phyloP scores from a whole-genome alignment of 345 rosid genomes.

The Passiflora organensis region DNA sequence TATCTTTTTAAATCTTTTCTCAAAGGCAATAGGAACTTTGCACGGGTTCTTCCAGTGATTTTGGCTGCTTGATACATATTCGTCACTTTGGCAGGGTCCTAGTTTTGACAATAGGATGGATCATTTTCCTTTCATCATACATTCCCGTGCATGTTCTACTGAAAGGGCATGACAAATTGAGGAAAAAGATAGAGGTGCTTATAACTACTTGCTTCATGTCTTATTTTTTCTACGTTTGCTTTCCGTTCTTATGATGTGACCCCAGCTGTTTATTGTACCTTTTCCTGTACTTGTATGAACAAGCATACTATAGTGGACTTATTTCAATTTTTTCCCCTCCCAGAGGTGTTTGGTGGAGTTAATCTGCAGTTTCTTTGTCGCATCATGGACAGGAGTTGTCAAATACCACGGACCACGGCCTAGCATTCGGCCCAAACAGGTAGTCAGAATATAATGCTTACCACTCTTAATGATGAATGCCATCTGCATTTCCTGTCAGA shows the following conservation, averaged over 20 bases:
- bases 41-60: no score
- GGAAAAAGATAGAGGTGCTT: slow-evolving; percentile 76
- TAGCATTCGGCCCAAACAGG: slow-evolving; percentile 96
- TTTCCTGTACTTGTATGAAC: no score
- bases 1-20: no score
- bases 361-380: slow-evolving; percentile 98
- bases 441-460: slow-evolving; percentile 6
- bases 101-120: slow-evolving; percentile 81
- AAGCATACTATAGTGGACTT: slow-evolving; percentile 1
- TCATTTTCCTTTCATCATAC: slow-evolving; percentile 72
- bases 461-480: no score
- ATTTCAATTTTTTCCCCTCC: slow-evolving; percentile 13
- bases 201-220: slow-evolving; percentile 9
- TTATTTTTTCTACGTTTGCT: slow-evolving; percentile 11
- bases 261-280: no score
- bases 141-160: slow-evolving; percentile 70
- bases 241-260: neutral
- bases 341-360: slow-evolving; percentile 95
- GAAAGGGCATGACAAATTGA: slow-evolving; percentile 72
- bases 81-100: slow-evolving; percentile 51
- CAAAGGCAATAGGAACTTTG: no score
- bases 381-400: slow-evolving; percentile 98
- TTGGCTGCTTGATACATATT: no score
- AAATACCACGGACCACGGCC: slow-evolving; percentile 97
- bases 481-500: neutral